phyloP scores from a whole-genome alignment of 306 rosid species.

The Fragaria iinumae region DNA sequence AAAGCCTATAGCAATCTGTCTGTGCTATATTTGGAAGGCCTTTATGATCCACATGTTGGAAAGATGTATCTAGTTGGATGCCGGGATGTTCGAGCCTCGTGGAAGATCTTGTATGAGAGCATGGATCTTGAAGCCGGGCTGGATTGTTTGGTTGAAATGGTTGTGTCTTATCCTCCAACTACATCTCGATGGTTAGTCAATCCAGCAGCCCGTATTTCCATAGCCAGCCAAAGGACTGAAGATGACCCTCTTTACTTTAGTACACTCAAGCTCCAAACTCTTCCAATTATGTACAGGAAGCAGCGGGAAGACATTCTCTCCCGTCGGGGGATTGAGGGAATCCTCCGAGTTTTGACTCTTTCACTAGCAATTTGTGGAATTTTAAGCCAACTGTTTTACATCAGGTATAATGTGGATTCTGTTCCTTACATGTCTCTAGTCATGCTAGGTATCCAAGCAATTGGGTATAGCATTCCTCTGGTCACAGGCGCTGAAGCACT shows the following conservation, averaged over 20 bases:
- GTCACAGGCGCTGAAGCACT: constrained; percentile 87
- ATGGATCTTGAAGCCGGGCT: constrained; percentile 75
- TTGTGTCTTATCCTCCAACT: constrained; percentile 83
- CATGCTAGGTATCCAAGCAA: constrained; percentile 77
- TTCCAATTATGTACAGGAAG: constrained; percentile 67
- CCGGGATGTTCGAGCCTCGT: constrained; percentile 74
- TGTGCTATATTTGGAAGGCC: constrained; percentile 72
- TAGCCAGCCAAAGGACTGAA: constrained; percentile 65
- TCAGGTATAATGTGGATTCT: constrained; percentile 52
- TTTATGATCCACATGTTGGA: constrained; percentile 76
- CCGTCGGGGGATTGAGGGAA: constrained; percentile 68
- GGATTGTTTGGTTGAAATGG: constrained; percentile 75
- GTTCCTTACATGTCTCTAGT: constrained; percentile 73
- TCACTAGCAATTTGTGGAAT: constrained; percentile 68
- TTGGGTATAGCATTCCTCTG: constrained; percentile 79
- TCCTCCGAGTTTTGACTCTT: constrained; percentile 78
- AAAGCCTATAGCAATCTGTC: constrained; percentile 53
- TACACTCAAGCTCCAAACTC: constrained; percentile 54
- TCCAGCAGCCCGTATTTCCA: constrained; percentile 62
- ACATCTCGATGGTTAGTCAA: constrained; percentile 73
- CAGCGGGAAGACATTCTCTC: constrained; percentile 79
- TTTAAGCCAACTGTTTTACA: constrained; percentile 65
- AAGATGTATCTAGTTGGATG: constrained; percentile 88
- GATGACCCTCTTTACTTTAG: constrained; percentile 64
- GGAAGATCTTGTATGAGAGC: constrained; percentile 65